Percentiles rank a stretch among this genome's conserved stretches.
phyloP scores from a whole-genome alignment of 2,329 filamentous ascomycete species.

The Emergomyces orientalis region DNA sequence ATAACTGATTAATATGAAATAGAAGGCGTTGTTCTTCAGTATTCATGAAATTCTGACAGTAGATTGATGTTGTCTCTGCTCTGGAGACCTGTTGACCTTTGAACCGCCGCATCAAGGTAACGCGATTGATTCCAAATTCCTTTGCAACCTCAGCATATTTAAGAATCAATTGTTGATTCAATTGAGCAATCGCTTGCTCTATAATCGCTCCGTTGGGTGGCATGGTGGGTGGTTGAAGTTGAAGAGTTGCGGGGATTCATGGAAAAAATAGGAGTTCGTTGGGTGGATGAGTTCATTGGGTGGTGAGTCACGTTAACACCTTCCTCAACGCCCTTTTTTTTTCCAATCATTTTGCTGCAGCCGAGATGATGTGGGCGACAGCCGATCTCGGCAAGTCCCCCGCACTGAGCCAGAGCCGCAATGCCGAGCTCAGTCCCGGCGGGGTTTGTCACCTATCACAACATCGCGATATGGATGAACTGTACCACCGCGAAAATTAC shows the following conservation, averaged over 20 bases:
- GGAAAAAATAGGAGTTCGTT: too few relatives aligned
- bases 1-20: background rate
- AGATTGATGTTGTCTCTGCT: too few relatives aligned
- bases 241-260: too few relatives aligned
- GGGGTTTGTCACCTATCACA: background rate
- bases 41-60: too few relatives aligned
- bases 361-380: background rate
- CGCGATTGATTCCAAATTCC: background rate
- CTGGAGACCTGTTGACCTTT: background rate
- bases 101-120: background rate
- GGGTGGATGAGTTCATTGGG: too few relatives aligned
- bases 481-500: background rate
- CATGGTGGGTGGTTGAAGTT: too few relatives aligned
- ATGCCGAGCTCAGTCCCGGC: background rate
- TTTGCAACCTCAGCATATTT: background rate
- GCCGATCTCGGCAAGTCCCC: conserved; percentile 4
- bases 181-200: background rate
- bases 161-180: background rate
- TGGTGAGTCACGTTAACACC: too few relatives aligned
- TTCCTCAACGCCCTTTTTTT: too few relatives aligned
- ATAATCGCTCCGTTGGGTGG: background rate
- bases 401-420: background rate
- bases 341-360: background rate
- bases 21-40: background rate
- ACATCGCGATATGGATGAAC: background rate